Base-by-base conservation (phyloP, 1,284 basidiomycete species). In the Trametes versicolor region DNA sequence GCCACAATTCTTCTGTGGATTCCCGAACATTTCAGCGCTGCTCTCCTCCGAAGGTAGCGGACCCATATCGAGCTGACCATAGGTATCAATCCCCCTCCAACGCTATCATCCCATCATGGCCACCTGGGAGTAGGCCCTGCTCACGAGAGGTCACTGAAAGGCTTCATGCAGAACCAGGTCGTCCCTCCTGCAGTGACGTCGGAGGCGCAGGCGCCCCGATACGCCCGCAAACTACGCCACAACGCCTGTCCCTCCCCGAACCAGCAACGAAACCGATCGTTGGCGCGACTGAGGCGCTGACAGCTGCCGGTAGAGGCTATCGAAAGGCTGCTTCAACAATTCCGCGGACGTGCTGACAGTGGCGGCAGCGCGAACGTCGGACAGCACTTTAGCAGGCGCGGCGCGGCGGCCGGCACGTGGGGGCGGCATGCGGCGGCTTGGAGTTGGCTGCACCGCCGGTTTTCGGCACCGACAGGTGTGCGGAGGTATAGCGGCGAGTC, bases 301-400 rank as follows among this genome's bases (percentile, higher is more conserved):
- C 47, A 49, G 25, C 9, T 49, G 47, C 25, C 29, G 8, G 4
- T 32, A 8, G 41, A 54, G 53, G 36, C 23, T 27, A 54, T 54
- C 23, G 37, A 54, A 43, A 55, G 54, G 15, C 54, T 55, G 41
- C 41, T 55, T 43, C 23, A 25, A 25, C 25, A 4, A 27, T 43
- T 23, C 36, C 53, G 49, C 49, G 7, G 25, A 10, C 13, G 49
- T 12, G 10, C 4, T 50, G 49, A 4, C 25, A 13, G 27, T 41
- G 39, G 39, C 39, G 39, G 49, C 49, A 34, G 29, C 48, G 48
- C 27, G 29, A 32, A 54, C 37, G 23, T 25, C 54, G 37, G n/a
- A 34, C 13, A 34, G 13, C 13, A 47, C 45, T 47, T 2, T 21
- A 8, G n/a, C n/a, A n/a, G 51, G 21, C 48, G 48, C 21, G 23